Evolutionary conservation across 805 yeast genomes (phyloP), one percentile per base, ranked within the genome.

Genomic region (Saccharomyces cerevisiae): DNA sequence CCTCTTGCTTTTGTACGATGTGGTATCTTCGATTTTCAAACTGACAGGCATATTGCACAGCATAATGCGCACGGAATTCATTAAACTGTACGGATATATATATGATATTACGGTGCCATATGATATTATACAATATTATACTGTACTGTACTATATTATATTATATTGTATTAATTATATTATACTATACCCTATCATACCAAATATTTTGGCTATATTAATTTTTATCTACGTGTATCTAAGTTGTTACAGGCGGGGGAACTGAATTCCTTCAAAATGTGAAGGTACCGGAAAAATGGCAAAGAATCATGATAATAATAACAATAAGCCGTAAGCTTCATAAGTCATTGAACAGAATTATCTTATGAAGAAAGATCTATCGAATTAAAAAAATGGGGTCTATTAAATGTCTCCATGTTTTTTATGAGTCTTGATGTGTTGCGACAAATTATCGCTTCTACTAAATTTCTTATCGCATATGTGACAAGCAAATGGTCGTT

Each of bases 391-490:
- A 8, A 10, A 36, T 17, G 24, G 22, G 22, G 5, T n/a, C 9
- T 17, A n/a, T 22, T 48, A 61, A 24, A 65, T 56, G 53, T 66
- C 70, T 10, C 69, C 70, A 53, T 66, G 68, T 56, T 63, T 67
- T 59, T 63, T 64, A 51, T 81, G 86, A 4, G 79, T 79, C 61
- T 79, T 79, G 57, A 81, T 70, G 65, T 85, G 89, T 64, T 83
- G 87, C 49, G 80, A 78, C 61, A 84, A 73, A 61, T 84, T 85
- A 63, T 85, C 90, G 13, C 84, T 77, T 53, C 90, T 69, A 56
- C 86, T 80, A 60, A 84, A 84, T 59, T 78, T 79, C 65, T 83
- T 84, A 47, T 73, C 74, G 62, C 90, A 85, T 49, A 73, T 69
- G 17, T 72, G 62, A 62, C 89, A 85, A 50, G 76, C 78, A 67